These are phyloP conservation scores for Phyllosticta citribraziliensis DNA, from an alignment of 2,329 filamentous ascomycete genomes.

Conservation along the genomic window DNA sequence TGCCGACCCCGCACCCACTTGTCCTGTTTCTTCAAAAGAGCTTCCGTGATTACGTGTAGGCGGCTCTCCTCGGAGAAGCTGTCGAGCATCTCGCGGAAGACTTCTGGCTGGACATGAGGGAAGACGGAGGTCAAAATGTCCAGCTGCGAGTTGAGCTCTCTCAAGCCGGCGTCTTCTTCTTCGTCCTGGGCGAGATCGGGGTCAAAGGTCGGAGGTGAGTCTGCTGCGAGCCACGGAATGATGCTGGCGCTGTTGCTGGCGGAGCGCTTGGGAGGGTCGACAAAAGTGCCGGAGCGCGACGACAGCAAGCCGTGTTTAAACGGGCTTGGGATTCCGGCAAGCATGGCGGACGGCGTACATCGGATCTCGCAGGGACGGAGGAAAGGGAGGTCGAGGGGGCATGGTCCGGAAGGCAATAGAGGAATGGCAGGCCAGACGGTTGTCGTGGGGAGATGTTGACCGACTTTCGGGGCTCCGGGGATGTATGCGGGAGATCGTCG, in stretches of 20 bases:
- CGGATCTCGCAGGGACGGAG: neutral
- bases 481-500: neutral
- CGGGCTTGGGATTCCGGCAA: neutral
- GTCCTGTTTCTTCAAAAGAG: slow-evolving; percentile 60
- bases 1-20: slow-evolving; percentile 62
- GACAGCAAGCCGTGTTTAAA: neutral
- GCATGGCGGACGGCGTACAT: neutral
- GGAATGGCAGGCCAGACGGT: neutral
- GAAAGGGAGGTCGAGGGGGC: neutral
- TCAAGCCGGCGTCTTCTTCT: slow-evolving; percentile 51
- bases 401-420: neutral
- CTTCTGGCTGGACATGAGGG: slow-evolving; percentile 70
- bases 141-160: slow-evolving; percentile 60
- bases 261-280: neutral
- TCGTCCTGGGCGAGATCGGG: neutral
- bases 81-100: slow-evolving; percentile 70
- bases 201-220: slow-evolving; percentile 1
- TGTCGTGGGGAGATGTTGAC: neutral
- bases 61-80: slow-evolving; percentile 68
- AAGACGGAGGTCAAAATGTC: slow-evolving; percentile 62
- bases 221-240: neutral
- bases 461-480: neutral
- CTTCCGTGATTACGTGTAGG: slow-evolving; percentile 66
- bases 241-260: neutral
- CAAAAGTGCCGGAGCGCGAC: neutral